These are phyloP conservation scores for Fusarium piperis DNA, from an alignment of 2,329 filamentous ascomycete species.

Conservation along the genomic window DNA sequence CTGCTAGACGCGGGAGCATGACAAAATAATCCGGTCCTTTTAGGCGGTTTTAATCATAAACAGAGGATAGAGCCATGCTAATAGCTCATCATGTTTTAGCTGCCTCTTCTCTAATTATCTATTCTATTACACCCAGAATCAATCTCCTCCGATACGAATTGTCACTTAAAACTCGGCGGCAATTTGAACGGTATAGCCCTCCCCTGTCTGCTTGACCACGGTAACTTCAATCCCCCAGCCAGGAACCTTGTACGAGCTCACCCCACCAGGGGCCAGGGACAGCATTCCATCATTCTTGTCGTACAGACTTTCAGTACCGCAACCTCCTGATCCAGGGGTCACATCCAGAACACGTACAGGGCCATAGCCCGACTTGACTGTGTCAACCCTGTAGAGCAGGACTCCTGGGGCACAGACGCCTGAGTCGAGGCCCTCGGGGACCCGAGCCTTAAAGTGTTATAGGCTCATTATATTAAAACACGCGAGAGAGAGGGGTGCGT, in stretches of 20 bases:
- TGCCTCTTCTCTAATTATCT: background rate
- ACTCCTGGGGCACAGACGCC: slow-evolving; percentile 46
- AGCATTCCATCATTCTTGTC: slow-evolving; percentile 48
- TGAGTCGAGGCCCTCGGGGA: slow-evolving; percentile 37
- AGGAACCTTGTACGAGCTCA: slow-evolving; percentile 6
- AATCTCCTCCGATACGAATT: background rate
- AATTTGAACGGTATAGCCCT: background rate
- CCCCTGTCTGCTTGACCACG: slow-evolving; percentile 1
- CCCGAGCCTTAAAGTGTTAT: no score
- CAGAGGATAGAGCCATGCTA: background rate
- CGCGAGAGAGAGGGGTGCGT: no score
- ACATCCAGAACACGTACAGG: slow-evolving; percentile 47
- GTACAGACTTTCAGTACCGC: slow-evolving; percentile 26
- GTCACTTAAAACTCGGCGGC: background rate
- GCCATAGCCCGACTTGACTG: slow-evolving; percentile 42
- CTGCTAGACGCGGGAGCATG: background rate
- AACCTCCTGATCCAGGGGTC: slow-evolving; percentile 43
- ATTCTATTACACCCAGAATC: background rate
- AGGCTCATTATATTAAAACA: no score
- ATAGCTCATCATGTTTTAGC: no score
- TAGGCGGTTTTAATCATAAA: background rate
- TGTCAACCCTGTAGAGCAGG: slow-evolving; percentile 49
- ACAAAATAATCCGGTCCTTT: background rate
- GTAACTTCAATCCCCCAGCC: slow-evolving; percentile 30
- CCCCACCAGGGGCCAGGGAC: background rate